Conservation (phyloP, 768 basidiomycete species). For the Termitomyces bulborhizus region DNA sequence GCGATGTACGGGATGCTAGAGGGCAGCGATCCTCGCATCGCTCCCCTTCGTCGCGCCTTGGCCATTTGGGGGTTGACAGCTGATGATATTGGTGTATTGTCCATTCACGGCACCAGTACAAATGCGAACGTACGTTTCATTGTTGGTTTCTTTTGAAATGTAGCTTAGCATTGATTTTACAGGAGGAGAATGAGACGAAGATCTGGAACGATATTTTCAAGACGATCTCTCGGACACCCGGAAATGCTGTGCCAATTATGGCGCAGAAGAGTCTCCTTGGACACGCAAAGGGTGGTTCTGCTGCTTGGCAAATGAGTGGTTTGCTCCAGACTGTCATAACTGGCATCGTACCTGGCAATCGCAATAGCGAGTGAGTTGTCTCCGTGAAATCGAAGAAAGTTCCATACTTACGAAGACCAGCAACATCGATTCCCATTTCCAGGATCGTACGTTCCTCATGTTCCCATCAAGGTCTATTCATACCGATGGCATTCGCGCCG, state of each 20-base stretch:
- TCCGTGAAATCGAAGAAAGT: not conserved
- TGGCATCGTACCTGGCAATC: slow-evolving; percentile 91
- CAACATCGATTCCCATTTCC: slow-evolving; percentile 91
- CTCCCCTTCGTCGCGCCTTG: slow-evolving; percentile 90
- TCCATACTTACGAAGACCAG: slow-evolving; percentile 28
- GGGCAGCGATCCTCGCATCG: slow-evolving; percentile 76
- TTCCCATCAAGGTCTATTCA: slow-evolving; percentile 97
- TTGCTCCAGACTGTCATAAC: slow-evolving; percentile 78
- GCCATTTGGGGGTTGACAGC: slow-evolving; percentile 95
- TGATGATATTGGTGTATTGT: slow-evolving; percentile 88
- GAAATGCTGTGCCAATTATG: slow-evolving; percentile 96
- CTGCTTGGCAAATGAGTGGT: slow-evolving; percentile 95
- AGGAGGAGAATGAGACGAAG: slow-evolving; percentile 96
- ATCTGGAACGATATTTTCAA: slow-evolving; percentile 96
- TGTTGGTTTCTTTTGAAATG: not conserved
- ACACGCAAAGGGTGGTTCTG: slow-evolving; percentile 98
- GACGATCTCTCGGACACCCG: slow-evolving; percentile 82
- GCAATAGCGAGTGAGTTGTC: slow-evolving; percentile 84
- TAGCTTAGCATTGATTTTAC: slow-evolving; percentile 6
- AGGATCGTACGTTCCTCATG: slow-evolving; percentile 84
- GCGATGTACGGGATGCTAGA: slow-evolving; percentile 94
- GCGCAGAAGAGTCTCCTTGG: slow-evolving; percentile 97
- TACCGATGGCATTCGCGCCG: slow-evolving; percentile 87
- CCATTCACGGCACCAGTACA: slow-evolving; percentile 87
- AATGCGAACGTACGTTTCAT: slow-evolving; percentile 57